Base-by-base conservation (phyloP, 2,329 filamentous ascomycete species). In the Hymenoscyphus salicellus region DNA sequence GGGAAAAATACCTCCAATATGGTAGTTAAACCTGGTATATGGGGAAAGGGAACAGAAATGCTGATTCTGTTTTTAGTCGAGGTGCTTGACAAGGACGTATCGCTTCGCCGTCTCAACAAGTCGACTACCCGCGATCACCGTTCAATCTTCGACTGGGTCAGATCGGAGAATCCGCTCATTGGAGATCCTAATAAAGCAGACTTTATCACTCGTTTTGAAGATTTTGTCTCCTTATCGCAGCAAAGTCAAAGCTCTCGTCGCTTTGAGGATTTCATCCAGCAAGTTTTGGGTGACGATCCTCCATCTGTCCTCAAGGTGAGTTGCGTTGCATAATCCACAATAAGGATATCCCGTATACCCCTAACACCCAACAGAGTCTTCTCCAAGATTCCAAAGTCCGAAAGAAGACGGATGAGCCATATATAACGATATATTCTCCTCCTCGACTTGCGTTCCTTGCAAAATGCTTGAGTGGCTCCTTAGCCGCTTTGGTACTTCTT, bases 401-500 rank as follows among this genome's bases (percentile, higher is more conserved):
- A 4, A n/a, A 49, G 14, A 65, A 67, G 36, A 67, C 62, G 5
- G 41, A 61, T 16, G 65, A 68, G 28, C 26, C 46, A 28, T 41
- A 4, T 20, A 49, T 64, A 5, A 20, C 32, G 11, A 33, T 65
- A 32, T 69, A 65, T 43, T 63, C 58, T n/a, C 17, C 36, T 14
- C 3, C 11, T 14, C 61, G 52, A 4, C 23, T 67, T 33, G 23
- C 33, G 20, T 43, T n/a, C 2, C 7, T 63, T 10, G 56, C 57
- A 11, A 65, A 49, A n/a, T 8, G 61, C 10, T 26, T 70, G 1
- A 14, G 61, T 1, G 61, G 69, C 3, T 49, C 30, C 11, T 26
- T 68, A 1, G 55, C 61, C 2, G 62, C 67, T 11, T 55, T 41
- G 3, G 57, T 67, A 16, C 65, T 72, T 3, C 61, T 70, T n/a